Percentiles rank a stretch among this genome's conserved stretches.
phyloP scores from a whole-genome alignment of 139 green algal genomes.

The Chlorella sorokiniana region DNA sequence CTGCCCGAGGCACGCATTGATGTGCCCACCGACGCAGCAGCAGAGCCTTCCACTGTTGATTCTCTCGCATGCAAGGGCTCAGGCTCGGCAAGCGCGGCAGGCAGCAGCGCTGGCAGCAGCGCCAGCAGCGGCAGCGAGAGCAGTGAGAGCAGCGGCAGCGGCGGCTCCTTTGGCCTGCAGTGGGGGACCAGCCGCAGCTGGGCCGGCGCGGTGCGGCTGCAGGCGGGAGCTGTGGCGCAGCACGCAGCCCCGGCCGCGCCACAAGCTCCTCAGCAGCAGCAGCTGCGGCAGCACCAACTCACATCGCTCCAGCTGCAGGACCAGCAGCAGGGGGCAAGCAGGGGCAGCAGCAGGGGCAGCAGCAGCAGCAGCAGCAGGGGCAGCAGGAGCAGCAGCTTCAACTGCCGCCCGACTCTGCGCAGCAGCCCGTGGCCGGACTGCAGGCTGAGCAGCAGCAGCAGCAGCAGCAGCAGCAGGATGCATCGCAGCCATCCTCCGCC shows the following conservation, averaged over 20 bases:
- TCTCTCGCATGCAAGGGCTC: not conserved
- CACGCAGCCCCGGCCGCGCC: not conserved
- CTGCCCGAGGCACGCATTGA: too few species aligned
- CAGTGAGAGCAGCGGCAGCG: slow-evolving; percentile 9
- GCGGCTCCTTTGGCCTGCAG: slow-evolving; percentile 36
- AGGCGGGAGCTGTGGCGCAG: not conserved
- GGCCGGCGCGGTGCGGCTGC: slow-evolving; percentile 5
- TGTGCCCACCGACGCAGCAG: too few species aligned
- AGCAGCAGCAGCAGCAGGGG: not conserved
- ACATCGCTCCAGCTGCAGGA: not conserved
- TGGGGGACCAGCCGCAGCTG: slow-evolving; percentile 38
- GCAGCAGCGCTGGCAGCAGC: not conserved
- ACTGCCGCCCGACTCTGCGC: too few species aligned
- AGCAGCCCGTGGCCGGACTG: not conserved
- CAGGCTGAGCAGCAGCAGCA: not conserved
- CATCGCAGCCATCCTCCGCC: too few species aligned
- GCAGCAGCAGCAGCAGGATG: not conserved
- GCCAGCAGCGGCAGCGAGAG: not conserved
- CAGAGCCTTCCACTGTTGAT: not conserved
- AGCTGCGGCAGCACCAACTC: not conserved
- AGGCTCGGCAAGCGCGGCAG: not conserved
- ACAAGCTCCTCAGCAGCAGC: not conserved
- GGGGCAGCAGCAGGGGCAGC: not conserved
- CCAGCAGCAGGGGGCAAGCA: too few species aligned
- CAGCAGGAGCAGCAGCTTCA: not conserved